Evolutionary conservation across 2,329 filamentous ascomycete genomes (phyloP), one percentile per base, ranked within the genome.

Genomic region (Colletotrichum higginsianum): DNA sequence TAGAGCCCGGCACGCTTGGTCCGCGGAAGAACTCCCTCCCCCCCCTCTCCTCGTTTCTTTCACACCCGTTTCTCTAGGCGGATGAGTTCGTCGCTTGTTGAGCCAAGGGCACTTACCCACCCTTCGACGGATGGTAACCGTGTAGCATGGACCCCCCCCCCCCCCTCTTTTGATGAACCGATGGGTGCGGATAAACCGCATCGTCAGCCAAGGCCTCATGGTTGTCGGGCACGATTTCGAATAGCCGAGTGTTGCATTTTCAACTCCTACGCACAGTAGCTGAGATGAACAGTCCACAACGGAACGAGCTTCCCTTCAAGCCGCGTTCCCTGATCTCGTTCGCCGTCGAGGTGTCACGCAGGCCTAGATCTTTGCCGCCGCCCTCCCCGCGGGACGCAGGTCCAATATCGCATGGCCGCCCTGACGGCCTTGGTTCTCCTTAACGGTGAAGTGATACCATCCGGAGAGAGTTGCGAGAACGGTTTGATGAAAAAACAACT

Each of bases 131-230:
- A 23, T 21, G 15, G 60, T 15, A 15, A 42, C n/a, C 35, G 30
- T 38, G 11, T 23, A 11, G 35, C 35, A 15, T 18, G n/a, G 12
- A 6, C 30, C n/a, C 15, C 13, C 35, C 18, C 35, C 9, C 2
- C 35, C 9, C 35, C 9, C 35, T 1, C 35, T 38, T 11, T 42
- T n/a, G 35, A 21, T 38, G n/a, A 42, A 56, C 5, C 4, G 13
- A 23, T 6, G 53, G 6, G 35, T 16, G 35, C 35, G 53, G 53
- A 12, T 38, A 50, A 62, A 42, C n/a, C 26, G 18, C 46, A 42
- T 52, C 46, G 47, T 42, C 60, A 62, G 60, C 46, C 60, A 62
- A 62, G 46, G 5, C 42, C 35, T 16, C 18, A 18, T 21, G 53
- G 15, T 16, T 56, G 12, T 30, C 53, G 21, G 53, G 53, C 53